phyloP scores from a whole-genome alignment of 2,329 filamentous ascomycete species.

The Westerdykella ornata region DNA sequence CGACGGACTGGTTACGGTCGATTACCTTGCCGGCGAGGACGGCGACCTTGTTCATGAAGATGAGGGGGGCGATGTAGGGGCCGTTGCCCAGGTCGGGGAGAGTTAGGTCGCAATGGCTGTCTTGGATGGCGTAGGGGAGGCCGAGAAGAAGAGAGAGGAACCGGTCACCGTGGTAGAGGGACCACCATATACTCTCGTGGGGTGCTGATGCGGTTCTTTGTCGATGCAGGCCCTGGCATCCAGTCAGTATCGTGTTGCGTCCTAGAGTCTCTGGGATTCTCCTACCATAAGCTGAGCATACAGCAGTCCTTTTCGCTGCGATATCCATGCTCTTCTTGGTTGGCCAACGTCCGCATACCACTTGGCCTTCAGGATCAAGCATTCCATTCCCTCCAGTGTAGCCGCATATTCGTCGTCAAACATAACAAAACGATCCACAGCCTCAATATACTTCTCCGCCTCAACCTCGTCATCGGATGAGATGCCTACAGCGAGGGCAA shows the following conservation, averaged over 20 bases:
- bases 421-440: slow-evolving; percentile 45
- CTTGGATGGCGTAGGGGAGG: slow-evolving; percentile 43
- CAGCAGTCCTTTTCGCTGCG: slow-evolving; percentile 46
- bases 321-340: slow-evolving; percentile 50
- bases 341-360: slow-evolving; percentile 51
- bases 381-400: slow-evolving; percentile 50
- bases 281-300: slow-evolving; percentile 49
- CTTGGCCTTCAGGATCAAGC: slow-evolving; percentile 46
- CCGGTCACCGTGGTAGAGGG: slow-evolving; percentile 42
- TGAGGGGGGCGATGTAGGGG: slow-evolving; percentile 25
- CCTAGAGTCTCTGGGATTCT: neutral
- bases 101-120: slow-evolving; percentile 34
- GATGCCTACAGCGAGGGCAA: slow-evolving; percentile 36
- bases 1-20: slow-evolving; percentile 38
- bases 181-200: slow-evolving; percentile 39
- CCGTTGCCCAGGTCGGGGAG: slow-evolving; percentile 22
- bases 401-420: slow-evolving; percentile 47
- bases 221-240: slow-evolving; percentile 32
- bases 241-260: slow-evolving; percentile 11
- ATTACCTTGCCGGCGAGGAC: slow-evolving; percentile 40
- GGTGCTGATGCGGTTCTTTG: slow-evolving; percentile 29
- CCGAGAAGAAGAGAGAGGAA: slow-evolving; percentile 50
- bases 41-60: slow-evolving; percentile 33
- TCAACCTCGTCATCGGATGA: slow-evolving; percentile 38
- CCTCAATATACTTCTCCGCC: slow-evolving; percentile 42